Evolutionary conservation across 805 yeast genomes (phyloP).

Genomic region (Candida ovalis): DNA sequence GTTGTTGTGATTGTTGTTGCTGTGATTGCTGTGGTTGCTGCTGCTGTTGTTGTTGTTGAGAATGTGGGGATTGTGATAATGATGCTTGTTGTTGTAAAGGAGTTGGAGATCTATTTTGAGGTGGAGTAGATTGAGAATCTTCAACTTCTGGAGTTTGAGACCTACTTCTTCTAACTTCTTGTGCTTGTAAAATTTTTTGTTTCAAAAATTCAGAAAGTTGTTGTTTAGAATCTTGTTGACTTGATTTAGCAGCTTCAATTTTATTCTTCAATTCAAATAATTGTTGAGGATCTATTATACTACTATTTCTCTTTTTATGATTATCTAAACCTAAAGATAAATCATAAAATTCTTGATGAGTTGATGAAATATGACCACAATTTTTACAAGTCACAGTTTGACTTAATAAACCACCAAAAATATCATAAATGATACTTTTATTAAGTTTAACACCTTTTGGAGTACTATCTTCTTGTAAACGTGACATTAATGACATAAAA

Average conservation of each 20-base stretch:
- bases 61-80: too few relatives aligned
- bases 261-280: constrained; percentile 24
- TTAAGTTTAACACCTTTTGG: constrained; percentile 86
- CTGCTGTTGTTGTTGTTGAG: neutral
- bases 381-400: constrained; percentile 81
- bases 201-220: constrained; percentile 27
- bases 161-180: constrained; percentile 23
- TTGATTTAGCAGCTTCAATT: constrained; percentile 26
- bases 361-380: constrained; percentile 79
- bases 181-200: constrained; percentile 26
- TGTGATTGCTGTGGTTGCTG: constrained; percentile 4
- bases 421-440: constrained; percentile 80
- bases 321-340: constrained; percentile 73
- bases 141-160: constrained; percentile 24
- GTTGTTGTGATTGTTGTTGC: constrained; percentile 3
- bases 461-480: constrained; percentile 88
- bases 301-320: constrained; percentile 38
- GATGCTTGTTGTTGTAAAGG: neutral
- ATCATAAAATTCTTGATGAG: constrained; percentile 93
- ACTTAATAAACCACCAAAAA: constrained; percentile 85
- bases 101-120: neutral
- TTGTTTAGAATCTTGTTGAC: constrained; percentile 19
- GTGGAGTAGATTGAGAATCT: constrained; percentile 4
- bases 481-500: constrained; percentile 83
- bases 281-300: constrained; percentile 26